Conservation (phyloP, 2,329 filamentous ascomycete species). For the Fusarium xylarioides region DNA sequence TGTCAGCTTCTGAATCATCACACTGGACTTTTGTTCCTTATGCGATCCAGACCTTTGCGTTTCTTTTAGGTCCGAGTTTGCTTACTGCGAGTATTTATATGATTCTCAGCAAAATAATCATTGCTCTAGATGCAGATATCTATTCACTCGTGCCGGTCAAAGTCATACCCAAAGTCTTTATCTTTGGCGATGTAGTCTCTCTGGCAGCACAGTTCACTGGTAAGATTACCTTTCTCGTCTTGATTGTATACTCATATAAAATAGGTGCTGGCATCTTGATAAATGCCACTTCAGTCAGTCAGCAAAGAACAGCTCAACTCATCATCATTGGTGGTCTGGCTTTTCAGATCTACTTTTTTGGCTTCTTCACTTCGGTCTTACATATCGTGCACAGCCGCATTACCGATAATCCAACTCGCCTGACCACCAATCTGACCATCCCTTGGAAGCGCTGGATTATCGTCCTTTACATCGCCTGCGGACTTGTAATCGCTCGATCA, state of each 20-base stretch:
- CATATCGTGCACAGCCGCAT: slow-evolving; percentile 53
- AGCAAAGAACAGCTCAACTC: slow-evolving; percentile 49
- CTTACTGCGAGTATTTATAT: slow-evolving; percentile 57
- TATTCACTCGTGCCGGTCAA: slow-evolving; percentile 53
- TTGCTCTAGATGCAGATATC: slow-evolving; percentile 46
- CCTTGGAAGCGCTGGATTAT: slow-evolving; percentile 44
- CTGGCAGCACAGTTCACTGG: slow-evolving; percentile 44
- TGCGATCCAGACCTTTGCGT: slow-evolving; percentile 49
- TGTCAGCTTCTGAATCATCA: slow-evolving; percentile 53
- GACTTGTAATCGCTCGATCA: slow-evolving; percentile 50
- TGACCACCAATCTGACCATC: background rate
- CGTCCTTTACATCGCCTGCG: slow-evolving; percentile 32
- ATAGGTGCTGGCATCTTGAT: slow-evolving; percentile 33
- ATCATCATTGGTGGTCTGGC: slow-evolving; percentile 61
- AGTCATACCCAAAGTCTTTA: slow-evolving; percentile 59
- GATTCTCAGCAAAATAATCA: slow-evolving; percentile 53
- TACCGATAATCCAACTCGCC: background rate
- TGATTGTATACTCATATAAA: background rate
- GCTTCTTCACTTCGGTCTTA: slow-evolving; percentile 58
- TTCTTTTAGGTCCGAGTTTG: slow-evolving; percentile 49
- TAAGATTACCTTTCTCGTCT: accelerated
- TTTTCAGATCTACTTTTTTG: slow-evolving; percentile 63
- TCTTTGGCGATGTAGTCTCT: slow-evolving; percentile 57
- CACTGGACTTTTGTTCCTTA: slow-evolving; percentile 45
- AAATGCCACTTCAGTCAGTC: slow-evolving; percentile 28